Evolutionary conservation across 768 basidiomycete species (phyloP), one percentile per base, ranked within the genome.

Genomic region (Leccinum sublutescens): DNA sequence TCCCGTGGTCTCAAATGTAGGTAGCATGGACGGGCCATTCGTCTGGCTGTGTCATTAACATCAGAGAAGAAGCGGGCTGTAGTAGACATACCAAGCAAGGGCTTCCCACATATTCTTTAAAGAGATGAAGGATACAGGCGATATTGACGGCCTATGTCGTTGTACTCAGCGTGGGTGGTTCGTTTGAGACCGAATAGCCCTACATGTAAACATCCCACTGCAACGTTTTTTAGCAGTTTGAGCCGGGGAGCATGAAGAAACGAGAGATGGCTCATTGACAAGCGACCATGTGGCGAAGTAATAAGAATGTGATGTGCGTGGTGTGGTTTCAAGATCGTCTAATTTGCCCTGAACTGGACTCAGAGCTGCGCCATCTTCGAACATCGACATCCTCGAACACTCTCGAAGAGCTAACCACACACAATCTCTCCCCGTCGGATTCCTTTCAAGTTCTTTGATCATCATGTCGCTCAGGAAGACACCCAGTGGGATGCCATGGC

Each of bases 1-100:
- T 6, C 85, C 87, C 1, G 71, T 69, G 29, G 71, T 70, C 52
- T 78, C 82, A 52, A 93, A 77, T 1, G 89, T 93, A 6, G 91
- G 91, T 27, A 91, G 78, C 91, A 93, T 93, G 47, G 91, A 93
- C 8, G 86, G 85, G 7, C 91, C 91, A 51, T 73, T 56, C 73
- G 85, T 86, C 91, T 92, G 61, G 34, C 27, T 14, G 29, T 15
- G 27, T 54, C 5, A 21, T 49, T 33, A 62, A 27, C 12, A 59
- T 54, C 23, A 15, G 31, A 54, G 25, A 57, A 34, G 59, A 33
- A 12, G 15, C 4, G 53, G 14, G 45, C 49, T 43, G 15, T 25
- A 17, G 25, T 64, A 52, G 49, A 68, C 77, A 51, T 64, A 89
- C 88, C 50, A 76, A 62, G 45, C 85, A 81, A 58, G 82, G 71